Evolutionary conservation across 805 yeast genomes (phyloP).

Genomic region (Citeromyces nyonsensis): DNA sequence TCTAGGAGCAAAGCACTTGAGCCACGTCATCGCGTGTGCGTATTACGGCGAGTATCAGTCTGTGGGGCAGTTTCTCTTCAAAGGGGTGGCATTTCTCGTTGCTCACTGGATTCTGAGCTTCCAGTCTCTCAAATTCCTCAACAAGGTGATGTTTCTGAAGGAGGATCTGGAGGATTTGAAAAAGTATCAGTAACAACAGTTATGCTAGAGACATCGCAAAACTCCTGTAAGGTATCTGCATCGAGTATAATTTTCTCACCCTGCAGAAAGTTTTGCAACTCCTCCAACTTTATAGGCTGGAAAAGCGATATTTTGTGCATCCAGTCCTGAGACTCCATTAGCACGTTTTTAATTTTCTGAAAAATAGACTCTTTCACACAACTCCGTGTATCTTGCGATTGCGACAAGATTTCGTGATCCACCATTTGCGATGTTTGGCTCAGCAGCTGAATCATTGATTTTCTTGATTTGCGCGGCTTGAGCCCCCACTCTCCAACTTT

Average conservation of each 20-base stretch:
- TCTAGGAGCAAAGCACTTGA: neutral
- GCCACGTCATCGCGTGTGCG: neutral
- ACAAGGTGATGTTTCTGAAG: neutral
- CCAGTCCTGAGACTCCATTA: constrained; percentile 1
- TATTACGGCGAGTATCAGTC: constrained; percentile 1
- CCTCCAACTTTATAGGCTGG: constrained; percentile 1
- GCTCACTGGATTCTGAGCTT: neutral
- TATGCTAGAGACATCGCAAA: neutral
- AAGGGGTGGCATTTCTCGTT: constrained; percentile 1
- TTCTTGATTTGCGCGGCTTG: constrained; percentile 17
- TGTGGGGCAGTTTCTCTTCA: neutral
- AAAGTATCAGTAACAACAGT: neutral
- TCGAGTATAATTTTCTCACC: neutral
- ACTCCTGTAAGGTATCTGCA: neutral
- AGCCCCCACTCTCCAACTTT: constrained; percentile 19
- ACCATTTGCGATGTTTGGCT: constrained; percentile 9
- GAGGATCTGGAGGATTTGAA: neutral
- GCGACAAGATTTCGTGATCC: constrained; percentile 2
- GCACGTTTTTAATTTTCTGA: neutral
- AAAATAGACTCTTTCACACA: neutral
- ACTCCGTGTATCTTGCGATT: neutral
- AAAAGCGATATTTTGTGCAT: neutral
- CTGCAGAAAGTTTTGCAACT: neutral
- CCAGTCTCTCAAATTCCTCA: neutral
- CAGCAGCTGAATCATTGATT: constrained; percentile 17